These are phyloP conservation scores for Hymenoscyphus linearis DNA, from an alignment of 2,329 filamentous ascomycete genomes.

Conservation along the genomic window DNA sequence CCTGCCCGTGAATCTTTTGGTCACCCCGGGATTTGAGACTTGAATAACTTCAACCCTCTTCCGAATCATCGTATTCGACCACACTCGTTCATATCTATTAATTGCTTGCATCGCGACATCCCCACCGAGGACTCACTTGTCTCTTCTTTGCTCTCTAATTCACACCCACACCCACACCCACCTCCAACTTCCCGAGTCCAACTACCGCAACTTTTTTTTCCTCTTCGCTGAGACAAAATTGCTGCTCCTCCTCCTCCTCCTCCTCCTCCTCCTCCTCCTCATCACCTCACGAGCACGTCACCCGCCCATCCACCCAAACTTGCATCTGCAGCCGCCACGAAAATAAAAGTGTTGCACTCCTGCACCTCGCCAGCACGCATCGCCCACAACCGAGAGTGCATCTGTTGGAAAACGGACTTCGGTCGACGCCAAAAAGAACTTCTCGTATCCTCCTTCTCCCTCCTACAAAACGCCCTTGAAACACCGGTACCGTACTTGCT, in stretches of 20 bases:
- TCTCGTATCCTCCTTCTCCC: not conserved
- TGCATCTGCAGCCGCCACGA: slow-evolving; percentile 7
- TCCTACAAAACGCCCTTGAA: not conserved
- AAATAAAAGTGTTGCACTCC: slow-evolving; percentile 5
- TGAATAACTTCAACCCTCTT: not conserved
- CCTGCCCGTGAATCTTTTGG: no score
- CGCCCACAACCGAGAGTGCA: not conserved
- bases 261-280: not conserved
- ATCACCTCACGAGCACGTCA: not conserved
- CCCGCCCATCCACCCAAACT: not conserved
- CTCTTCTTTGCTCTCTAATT: not conserved
- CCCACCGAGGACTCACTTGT: not conserved
- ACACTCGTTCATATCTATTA: not conserved
- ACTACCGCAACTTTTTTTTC: not conserved
- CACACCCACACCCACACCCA: not conserved
- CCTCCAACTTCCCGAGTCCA: not conserved
- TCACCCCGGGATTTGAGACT: not conserved
- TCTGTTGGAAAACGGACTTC: not conserved
- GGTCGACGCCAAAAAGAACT: not conserved
- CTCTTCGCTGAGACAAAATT: slow-evolving; percentile 1
- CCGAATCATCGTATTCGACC: not conserved
- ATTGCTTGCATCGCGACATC: not conserved
- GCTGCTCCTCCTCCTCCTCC: not conserved
- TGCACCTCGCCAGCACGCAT: slow-evolving; percentile 10
- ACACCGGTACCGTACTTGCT: not conserved